These are phyloP conservation scores for Leishmania lainsoni DNA, from an alignment of 208 protist genomes.

Conservation along the genomic window DNA sequence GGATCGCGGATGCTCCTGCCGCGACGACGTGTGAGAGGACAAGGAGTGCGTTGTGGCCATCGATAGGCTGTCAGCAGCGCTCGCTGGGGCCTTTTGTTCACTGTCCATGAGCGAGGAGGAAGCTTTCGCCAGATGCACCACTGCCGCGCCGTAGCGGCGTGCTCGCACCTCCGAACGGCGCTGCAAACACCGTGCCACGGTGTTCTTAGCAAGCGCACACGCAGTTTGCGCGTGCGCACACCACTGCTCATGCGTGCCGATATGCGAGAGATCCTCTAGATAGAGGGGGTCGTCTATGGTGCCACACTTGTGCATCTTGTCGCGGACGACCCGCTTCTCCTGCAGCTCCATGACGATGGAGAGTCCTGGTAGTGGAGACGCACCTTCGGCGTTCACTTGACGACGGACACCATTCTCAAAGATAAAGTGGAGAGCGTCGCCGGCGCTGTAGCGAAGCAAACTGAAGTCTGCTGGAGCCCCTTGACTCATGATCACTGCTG, in stretches of 20 bases:
- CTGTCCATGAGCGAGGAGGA: neutral
- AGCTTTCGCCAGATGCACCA: conserved; percentile 17
- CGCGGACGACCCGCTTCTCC: conserved; percentile 3
- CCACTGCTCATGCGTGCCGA: conserved; percentile 20
- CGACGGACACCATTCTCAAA: conserved; percentile 14
- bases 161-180: conserved; percentile 20
- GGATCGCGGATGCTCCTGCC: too few species aligned
- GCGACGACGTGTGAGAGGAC: neutral
- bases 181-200: conserved; percentile 7
- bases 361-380: conserved; percentile 11
- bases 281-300: conserved; percentile 20
- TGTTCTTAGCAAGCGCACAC: conserved; percentile 29
- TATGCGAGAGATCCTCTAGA: neutral
- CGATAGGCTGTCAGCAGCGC: too few species aligned
- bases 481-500: neutral
- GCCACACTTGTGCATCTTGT: conserved; percentile 4
- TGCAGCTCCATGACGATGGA: conserved; percentile 22
- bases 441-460: conserved; percentile 16
- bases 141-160: conserved; percentile 26
- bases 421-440: conserved; percentile 27
- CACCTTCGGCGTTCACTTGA: neutral
- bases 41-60: neutral
- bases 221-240: conserved; percentile 28
- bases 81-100: neutral
- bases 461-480: neutral